Conservation (phyloP, 495 filamentous ascomycete genomes). For the Paragyromitra xinjiangensis region DNA sequence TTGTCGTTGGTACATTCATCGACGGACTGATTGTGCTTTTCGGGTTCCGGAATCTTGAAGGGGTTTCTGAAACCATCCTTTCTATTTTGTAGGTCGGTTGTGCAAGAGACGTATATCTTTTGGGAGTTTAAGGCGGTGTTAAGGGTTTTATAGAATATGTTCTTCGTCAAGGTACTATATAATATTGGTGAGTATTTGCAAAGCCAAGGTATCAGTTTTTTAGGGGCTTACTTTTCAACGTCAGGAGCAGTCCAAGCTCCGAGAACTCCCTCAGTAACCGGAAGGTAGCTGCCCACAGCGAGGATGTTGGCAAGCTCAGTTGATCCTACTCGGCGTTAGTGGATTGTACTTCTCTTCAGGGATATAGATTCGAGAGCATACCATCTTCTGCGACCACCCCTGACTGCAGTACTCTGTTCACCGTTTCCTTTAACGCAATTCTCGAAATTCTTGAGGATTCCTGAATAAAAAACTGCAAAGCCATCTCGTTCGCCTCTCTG, state of each 20-base stretch:
- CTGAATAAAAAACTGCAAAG: constrained; percentile 41
- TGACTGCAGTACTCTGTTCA: constrained; percentile 42
- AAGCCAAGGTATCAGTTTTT: neutral
- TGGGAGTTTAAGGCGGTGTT: constrained; percentile 51
- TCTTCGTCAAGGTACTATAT: constrained; percentile 49
- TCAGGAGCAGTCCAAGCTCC: constrained; percentile 45
- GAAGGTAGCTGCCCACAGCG: constrained; percentile 49
- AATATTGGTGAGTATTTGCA: constrained; percentile 16
- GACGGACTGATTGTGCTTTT: constrained; percentile 17
- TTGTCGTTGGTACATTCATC: constrained; percentile 43
- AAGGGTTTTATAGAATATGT: constrained; percentile 51
- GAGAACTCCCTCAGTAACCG: constrained; percentile 40
- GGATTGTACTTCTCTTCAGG: neutral
- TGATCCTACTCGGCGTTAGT: constrained; percentile 33
- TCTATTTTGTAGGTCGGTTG: constrained; percentile 33
- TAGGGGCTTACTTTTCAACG: constrained; percentile 37
- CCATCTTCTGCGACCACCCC: constrained; percentile 37
- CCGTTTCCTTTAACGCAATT: constrained; percentile 48
- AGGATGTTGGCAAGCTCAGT: constrained; percentile 51
- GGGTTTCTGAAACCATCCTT: constrained; percentile 17
- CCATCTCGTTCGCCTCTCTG: constrained; percentile 46
- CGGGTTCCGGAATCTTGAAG: constrained; percentile 27
- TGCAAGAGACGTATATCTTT: constrained; percentile 51
- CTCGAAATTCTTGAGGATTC: constrained; percentile 34
- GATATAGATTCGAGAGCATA: constrained; percentile 4